phyloP scores from a whole-genome alignment of 2,329 filamentous ascomycete species.

The Corinectria fuckeliana region DNA sequence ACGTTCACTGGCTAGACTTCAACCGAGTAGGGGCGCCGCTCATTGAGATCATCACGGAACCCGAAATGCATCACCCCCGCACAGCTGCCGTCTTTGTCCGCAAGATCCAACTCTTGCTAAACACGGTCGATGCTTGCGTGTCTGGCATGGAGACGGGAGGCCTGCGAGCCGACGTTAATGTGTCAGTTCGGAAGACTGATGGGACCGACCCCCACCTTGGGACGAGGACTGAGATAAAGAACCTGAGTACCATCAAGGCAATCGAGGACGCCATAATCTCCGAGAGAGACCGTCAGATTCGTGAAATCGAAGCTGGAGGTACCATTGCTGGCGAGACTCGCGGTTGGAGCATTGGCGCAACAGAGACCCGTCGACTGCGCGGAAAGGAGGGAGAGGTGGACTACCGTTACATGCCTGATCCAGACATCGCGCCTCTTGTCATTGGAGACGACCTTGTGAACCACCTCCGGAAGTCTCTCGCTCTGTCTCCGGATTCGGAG shows the following conservation, averaged over 20 bases:
- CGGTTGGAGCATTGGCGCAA: slow-evolving; percentile 87
- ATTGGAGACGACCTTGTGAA: slow-evolving; percentile 74
- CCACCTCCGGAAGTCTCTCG: slow-evolving; percentile 68
- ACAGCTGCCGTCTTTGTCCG: slow-evolving; percentile 88
- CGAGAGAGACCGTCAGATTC: slow-evolving; percentile 88
- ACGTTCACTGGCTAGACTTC: slow-evolving; percentile 84
- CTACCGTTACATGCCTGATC: slow-evolving; percentile 98
- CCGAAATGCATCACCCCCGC: slow-evolving; percentile 84
- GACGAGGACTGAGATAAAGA: slow-evolving; percentile 96
- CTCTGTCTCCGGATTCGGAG: slow-evolving; percentile 74
- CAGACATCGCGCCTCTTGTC: slow-evolving; percentile 81
- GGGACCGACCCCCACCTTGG: slow-evolving; percentile 63
- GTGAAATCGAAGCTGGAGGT: slow-evolving; percentile 76
- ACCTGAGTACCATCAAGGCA: slow-evolving; percentile 91
- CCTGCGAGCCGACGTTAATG: slow-evolving; percentile 91
- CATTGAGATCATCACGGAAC: slow-evolving; percentile 93
- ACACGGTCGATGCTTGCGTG: slow-evolving; percentile 82
- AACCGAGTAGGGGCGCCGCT: slow-evolving; percentile 91
- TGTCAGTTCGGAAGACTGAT: slow-evolving; percentile 75
- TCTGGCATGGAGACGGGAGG: slow-evolving; percentile 94
- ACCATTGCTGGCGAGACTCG: slow-evolving; percentile 84
- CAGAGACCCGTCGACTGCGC: slow-evolving; percentile 79
- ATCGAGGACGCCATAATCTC: slow-evolving; percentile 94
- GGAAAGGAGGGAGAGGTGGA: slow-evolving; percentile 98
- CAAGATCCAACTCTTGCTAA: slow-evolving; percentile 84